These are phyloP conservation scores for Ceratocystiopsis sp. DNA, from an alignment of 2,329 filamentous ascomycete genomes.

Conservation along the genomic window DNA sequence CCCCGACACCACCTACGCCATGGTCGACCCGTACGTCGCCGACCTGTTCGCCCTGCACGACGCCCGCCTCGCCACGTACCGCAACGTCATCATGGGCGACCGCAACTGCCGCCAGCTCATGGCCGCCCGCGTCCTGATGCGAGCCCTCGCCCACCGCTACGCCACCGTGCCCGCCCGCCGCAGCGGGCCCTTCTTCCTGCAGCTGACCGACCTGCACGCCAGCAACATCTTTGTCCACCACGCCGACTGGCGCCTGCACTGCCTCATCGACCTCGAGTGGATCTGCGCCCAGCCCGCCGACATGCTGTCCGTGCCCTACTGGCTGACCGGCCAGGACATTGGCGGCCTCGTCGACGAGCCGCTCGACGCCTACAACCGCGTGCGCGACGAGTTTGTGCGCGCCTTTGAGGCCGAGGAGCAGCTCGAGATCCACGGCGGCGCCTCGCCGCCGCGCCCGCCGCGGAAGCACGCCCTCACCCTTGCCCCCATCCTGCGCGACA, in stretches of 20 bases:
- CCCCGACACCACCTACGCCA: conserved; percentile 15
- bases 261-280: conserved; percentile 16
- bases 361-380: conserved; percentile 4
- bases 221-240: conserved; percentile 19
- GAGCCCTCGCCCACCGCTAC: conserved; percentile 12
- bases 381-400: conserved; percentile 6
- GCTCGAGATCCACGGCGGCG: not conserved
- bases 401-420: conserved; percentile 1
- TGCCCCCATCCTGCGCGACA: too few relatives aligned
- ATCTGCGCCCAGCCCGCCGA: conserved; percentile 14
- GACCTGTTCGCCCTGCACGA: conserved; percentile 15
- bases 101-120: conserved; percentile 14
- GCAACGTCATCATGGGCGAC: conserved; percentile 9
- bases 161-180: conserved; percentile 3
- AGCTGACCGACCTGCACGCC: conserved; percentile 14
- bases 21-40: conserved; percentile 13
- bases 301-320: conserved; percentile 14
- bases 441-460: too few relatives aligned
- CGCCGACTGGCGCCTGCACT: conserved; percentile 16
- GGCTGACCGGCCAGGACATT: conserved; percentile 12
- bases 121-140: conserved; percentile 11
- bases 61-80: conserved; percentile 12
- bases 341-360: conserved; percentile 3
- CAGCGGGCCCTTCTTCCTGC: conserved; percentile 13
- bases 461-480: too few relatives aligned